phyloP scores from a whole-genome alignment of 371 early-diverging fungal genomes.

The Mortierella sp. region DNA sequence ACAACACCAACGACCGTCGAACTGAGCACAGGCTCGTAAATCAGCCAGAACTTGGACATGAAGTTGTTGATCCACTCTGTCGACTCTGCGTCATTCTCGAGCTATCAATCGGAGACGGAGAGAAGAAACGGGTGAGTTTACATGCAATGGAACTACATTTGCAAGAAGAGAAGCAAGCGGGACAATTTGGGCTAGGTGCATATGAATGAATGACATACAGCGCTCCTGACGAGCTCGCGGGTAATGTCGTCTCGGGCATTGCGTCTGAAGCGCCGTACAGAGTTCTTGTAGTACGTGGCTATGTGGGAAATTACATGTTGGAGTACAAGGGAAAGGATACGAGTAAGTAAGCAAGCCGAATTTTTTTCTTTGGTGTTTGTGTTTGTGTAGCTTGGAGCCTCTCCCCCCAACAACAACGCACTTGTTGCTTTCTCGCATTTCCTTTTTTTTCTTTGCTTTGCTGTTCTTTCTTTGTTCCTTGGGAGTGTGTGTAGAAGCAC shows the following conservation, averaged over 20 bases:
- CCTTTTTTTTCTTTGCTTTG: neutral
- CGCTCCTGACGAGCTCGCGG: conserved; percentile 67
- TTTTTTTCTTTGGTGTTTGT: neutral
- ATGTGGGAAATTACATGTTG: neutral
- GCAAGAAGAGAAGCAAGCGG: neutral
- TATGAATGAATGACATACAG: conserved; percentile 30
- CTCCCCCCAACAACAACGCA: neutral
- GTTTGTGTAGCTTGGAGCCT: neutral
- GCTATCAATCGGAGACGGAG: neutral
- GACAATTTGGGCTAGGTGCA: neutral
- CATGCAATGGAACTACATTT: neutral
- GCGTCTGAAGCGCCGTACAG: conserved; percentile 74
- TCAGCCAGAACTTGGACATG: conserved; percentile 93
- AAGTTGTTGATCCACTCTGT: conserved; percentile 98
- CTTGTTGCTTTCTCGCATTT: neutral
- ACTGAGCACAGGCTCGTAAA: conserved; percentile 94
- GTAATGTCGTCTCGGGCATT: conserved; percentile 78
- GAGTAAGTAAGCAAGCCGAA: neutral
- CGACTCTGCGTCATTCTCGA: conserved; percentile 79
- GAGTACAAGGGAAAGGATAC: neutral
- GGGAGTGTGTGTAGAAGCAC: neutral
- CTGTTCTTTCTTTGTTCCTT: neutral
- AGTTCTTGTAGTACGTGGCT: conserved; percentile 79
- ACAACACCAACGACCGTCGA: conserved; percentile 81
- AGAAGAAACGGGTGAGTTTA: neutral